Percentiles rank a stretch among this genome's conserved stretches.
Conservation (phyloP, 768 basidiomycete species). For the Panaeolus papilionaceus region DNA sequence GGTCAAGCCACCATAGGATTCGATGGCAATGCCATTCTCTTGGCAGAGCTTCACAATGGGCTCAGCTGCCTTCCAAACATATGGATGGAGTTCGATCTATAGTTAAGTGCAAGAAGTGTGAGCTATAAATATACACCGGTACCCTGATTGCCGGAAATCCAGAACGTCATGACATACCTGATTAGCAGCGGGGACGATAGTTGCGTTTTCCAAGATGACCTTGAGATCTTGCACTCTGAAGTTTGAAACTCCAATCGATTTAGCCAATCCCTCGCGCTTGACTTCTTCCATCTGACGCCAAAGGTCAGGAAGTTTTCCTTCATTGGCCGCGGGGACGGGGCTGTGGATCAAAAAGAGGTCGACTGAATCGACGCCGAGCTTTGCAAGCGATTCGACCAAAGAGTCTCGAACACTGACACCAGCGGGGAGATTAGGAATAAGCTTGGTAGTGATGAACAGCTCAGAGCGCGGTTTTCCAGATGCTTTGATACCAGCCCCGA, state of each 20-base stretch:
- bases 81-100: conserved; percentile 75
- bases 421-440: conserved; percentile 39
- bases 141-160: neutral
- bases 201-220: conserved; percentile 54
- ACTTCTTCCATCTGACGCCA: conserved; percentile 71
- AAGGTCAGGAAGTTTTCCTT: conserved; percentile 51
- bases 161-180: conserved; percentile 49
- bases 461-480: conserved; percentile 58
- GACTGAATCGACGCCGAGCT: conserved; percentile 58
- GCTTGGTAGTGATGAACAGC: conserved; percentile 70
- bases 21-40: conserved; percentile 66
- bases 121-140: neutral
- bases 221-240: conserved; percentile 62
- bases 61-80: conserved; percentile 66
- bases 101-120: conserved; percentile 3
- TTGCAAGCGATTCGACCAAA: conserved; percentile 58
- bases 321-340: conserved; percentile 40
- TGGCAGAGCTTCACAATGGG: conserved; percentile 50
- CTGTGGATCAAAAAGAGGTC: conserved; percentile 71
- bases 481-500: conserved; percentile 56
- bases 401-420: conserved; percentile 54
- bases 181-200: conserved; percentile 69
- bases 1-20: conserved; percentile 69
- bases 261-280: conserved; percentile 50
- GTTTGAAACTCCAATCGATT: conserved; percentile 76